Percentiles rank a stretch among this genome's conserved stretches.
Conservation (phyloP, 768 basidiomycete species). For the Auricularia sp. region DNA sequence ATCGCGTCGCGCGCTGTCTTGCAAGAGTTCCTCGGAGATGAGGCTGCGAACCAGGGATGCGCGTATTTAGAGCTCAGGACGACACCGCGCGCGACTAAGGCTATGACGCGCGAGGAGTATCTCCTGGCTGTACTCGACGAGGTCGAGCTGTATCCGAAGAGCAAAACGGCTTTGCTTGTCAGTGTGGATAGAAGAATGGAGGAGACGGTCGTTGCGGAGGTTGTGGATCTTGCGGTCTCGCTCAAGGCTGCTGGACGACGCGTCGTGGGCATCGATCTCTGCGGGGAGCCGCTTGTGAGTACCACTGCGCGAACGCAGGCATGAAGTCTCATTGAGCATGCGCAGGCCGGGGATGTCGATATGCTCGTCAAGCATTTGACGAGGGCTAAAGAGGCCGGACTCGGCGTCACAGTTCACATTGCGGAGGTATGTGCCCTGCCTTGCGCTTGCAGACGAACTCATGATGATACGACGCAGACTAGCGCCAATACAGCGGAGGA, state of each 20-base stretch:
- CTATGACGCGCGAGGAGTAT: conserved; percentile 54
- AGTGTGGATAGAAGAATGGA: conserved; percentile 70
- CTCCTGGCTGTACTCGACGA: conserved; percentile 55
- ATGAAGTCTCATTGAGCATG: not conserved
- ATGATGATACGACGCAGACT: conserved; percentile 26
- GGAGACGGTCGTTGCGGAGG: conserved; percentile 38
- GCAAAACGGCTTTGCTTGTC: conserved; percentile 52
- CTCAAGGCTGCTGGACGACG: conserved; percentile 47
- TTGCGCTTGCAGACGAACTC: not conserved
- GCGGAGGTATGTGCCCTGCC: conserved; percentile 47
- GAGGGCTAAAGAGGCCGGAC: conserved; percentile 45
- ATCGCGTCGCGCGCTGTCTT: conserved; percentile 59
- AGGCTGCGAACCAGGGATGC: conserved; percentile 32
- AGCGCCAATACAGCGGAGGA: conserved; percentile 41
- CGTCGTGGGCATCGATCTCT: conserved; percentile 71
- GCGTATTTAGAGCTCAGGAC: conserved; percentile 75
- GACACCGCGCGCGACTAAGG: conserved; percentile 50
- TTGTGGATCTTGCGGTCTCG: conserved; percentile 43
- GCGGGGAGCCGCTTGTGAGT: conserved; percentile 53
- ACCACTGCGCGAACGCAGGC: not conserved
- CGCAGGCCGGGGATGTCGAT: conserved; percentile 44
- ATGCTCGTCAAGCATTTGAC: conserved; percentile 41
- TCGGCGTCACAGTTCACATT: conserved; percentile 72
- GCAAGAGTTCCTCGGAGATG: conserved; percentile 40
- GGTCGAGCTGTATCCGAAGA: conserved; percentile 43